Percentiles rank a stretch among this genome's conserved stretches.
Evolutionary conservation across 2,329 filamentous ascomycete species (phyloP).

Genomic region (Westerdykella ornata): DNA sequence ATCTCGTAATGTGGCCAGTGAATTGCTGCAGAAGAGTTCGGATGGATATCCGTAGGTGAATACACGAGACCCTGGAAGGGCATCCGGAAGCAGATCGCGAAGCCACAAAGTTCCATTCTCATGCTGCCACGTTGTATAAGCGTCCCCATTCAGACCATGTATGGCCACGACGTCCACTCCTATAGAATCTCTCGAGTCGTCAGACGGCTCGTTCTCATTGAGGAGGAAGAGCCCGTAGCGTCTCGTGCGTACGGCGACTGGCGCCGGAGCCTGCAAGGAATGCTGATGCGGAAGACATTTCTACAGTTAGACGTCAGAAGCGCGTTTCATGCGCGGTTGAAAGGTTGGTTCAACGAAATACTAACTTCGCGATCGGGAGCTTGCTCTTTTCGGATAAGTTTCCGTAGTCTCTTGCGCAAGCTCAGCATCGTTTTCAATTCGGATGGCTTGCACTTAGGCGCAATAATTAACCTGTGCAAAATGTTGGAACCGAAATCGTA

Average conservation of each 20-base stretch:
- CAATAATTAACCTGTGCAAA: conserved; percentile 1
- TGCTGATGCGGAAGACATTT: neutral
- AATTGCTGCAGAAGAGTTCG: conserved; percentile 16
- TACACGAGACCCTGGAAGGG: conserved; percentile 14
- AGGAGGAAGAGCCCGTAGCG: conserved; percentile 12
- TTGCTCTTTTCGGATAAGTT: conserved; percentile 9
- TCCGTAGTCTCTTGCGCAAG: conserved; percentile 7
- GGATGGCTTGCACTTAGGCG: conserved; percentile 1
- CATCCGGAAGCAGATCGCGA: conserved; percentile 29
- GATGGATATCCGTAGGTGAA: conserved; percentile 22
- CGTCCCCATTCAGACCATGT: conserved; percentile 39
- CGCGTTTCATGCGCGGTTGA: conserved; percentile 1
- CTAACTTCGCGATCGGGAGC: conserved; percentile 8
- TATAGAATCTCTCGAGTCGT: conserved; percentile 6
- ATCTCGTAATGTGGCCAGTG: conserved; percentile 11
- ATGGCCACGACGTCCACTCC: conserved; percentile 36
- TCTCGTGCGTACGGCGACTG: conserved; percentile 4
- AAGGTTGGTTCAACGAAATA: conserved; percentile 3
- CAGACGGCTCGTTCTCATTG: conserved; percentile 3
- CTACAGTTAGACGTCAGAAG: conserved; percentile 1
- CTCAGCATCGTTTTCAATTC: conserved; percentile 4
- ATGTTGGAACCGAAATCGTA: neutral
- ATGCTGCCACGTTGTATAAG: conserved; percentile 37
- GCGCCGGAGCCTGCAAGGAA: conserved; percentile 2
- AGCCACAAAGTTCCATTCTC: conserved; percentile 32